A percentile compares a stretch with the other conserved stretches of the same genome.
Evolutionary conservation across 2,329 filamentous ascomycete genomes (phyloP).

Genomic region (Penicillium janthinellum): DNA sequence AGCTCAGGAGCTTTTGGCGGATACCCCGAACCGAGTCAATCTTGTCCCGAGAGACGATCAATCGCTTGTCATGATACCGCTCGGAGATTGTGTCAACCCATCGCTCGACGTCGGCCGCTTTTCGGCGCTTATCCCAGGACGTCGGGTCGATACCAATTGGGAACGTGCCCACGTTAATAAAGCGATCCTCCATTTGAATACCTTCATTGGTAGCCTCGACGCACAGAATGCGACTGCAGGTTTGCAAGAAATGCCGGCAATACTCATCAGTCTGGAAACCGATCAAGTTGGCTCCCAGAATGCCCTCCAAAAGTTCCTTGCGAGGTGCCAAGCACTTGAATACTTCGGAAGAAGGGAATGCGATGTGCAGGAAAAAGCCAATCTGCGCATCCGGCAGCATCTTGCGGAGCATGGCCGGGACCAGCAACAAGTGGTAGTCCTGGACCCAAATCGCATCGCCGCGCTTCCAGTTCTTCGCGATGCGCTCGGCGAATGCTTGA

Average conservation of each 20-base stretch:
- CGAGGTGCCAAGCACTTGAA: slow-evolving; percentile 89
- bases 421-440: slow-evolving; percentile 89
- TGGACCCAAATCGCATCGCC: slow-evolving; percentile 94
- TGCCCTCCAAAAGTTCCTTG: slow-evolving; percentile 84
- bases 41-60: slow-evolving; percentile 93
- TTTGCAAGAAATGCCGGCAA: slow-evolving; percentile 90
- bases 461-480: slow-evolving; percentile 88
- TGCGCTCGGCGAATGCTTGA: slow-evolving; percentile 87
- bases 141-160: slow-evolving; percentile 90
- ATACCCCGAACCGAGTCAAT: slow-evolving; percentile 91
- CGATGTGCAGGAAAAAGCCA: slow-evolving; percentile 92
- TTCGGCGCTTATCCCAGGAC: slow-evolving; percentile 70
- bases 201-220: slow-evolving; percentile 88
- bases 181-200: slow-evolving; percentile 86
- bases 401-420: slow-evolving; percentile 86
- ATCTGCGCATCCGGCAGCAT: slow-evolving; percentile 88
- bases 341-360: slow-evolving; percentile 94
- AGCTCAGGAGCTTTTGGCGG: slow-evolving; percentile 87
- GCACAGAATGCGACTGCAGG: slow-evolving; percentile 86
- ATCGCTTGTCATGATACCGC: slow-evolving; percentile 81
- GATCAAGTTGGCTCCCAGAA: slow-evolving; percentile 88
- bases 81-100: slow-evolving; percentile 82
- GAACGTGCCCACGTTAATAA: slow-evolving; percentile 82
- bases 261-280: slow-evolving; percentile 96
- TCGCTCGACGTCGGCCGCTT: slow-evolving; percentile 69